These are phyloP conservation scores for Globisporangium megalacanthum DNA, from an alignment of 352 stramenopile genomes.

Conservation along the genomic window DNA sequence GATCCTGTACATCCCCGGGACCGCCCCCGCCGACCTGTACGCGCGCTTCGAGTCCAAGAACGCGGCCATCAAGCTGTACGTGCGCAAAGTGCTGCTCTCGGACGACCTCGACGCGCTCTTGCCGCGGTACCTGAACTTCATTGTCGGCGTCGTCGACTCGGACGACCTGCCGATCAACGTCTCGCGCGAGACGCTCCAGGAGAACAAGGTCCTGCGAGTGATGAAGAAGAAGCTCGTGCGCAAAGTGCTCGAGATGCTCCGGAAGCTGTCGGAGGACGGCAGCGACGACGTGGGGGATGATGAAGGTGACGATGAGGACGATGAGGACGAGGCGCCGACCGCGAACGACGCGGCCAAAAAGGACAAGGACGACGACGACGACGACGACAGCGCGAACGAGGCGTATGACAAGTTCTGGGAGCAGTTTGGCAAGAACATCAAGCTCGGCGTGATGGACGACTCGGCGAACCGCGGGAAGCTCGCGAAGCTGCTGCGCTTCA, in stretches of 20 bases:
- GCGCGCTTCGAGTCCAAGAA: slow-evolving; percentile 99
- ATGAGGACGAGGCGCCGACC: slow-evolving; percentile 42
- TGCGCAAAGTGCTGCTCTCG: slow-evolving; percentile 99
- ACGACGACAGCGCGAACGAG: slow-evolving; percentile 68
- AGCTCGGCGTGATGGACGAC: slow-evolving; percentile 99
- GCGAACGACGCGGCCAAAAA: slow-evolving; percentile 53
- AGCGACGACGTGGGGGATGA: slow-evolving; percentile 35
- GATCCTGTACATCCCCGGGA: slow-evolving; percentile 97
- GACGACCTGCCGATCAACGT: slow-evolving; percentile 99
- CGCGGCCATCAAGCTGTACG: slow-evolving; percentile 98
- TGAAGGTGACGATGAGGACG: slow-evolving; percentile 45
- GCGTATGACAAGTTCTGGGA: slow-evolving; percentile 99
- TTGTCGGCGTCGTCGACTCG: slow-evolving; percentile 99
- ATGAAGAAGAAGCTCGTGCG: slow-evolving; percentile 99
- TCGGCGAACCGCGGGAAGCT: slow-evolving; percentile 99
- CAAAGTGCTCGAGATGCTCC: slow-evolving; percentile 99
- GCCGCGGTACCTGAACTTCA: slow-evolving; percentile 98
- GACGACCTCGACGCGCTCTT: slow-evolving; percentile 99
- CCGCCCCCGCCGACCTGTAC: slow-evolving; percentile 99
- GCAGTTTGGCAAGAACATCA: slow-evolving; percentile 99
- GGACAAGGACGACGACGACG: slow-evolving; percentile 62
- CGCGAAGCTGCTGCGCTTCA: slow-evolving; percentile 98
- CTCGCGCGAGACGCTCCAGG: slow-evolving; percentile 99
- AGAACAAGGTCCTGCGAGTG: slow-evolving; percentile 99
- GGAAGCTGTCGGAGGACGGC: slow-evolving; percentile 95